Evolutionary conservation across 2,329 filamentous ascomycete species (phyloP), one percentile per base, ranked within the genome.

Genomic region (Talaromyces sp.): DNA sequence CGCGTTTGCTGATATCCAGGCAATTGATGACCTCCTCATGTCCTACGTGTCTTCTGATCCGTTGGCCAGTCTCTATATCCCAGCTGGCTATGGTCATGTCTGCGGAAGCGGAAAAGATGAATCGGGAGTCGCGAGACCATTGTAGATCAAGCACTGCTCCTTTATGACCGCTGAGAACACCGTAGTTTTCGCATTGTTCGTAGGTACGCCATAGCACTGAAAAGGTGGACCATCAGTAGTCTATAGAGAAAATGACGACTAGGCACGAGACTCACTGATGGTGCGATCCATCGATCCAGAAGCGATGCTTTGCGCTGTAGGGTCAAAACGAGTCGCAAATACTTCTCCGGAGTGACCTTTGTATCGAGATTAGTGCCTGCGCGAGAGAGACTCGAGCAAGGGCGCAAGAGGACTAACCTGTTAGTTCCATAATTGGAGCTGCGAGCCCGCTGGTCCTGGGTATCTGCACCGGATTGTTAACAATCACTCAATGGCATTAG

Each of bases 21-120:
- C 89, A 86, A 76, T 98, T 99, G 80, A 99, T 88, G n/a, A 97
- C 85, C 75, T 97, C 93, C 71, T 97, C 93, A 72, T 99, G 95
- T 0, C 95, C 95, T 11, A 92, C 81, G 72, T 99, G 96, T 72
- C 91, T 86, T 66, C 95, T 89, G 83, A 98, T 96, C 71, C 95
- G 86, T 67, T 89, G 85, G n/a, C 93, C 93, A 0, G 91, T 93
- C 68, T 95, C 93, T 46, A 96, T 79, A 72, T 99, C 93, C 93
- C 93, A 99, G 74, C 91, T 96, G 42, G 93, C 93, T 33, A 98
- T 83, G 68, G 93, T 91, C 85, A 88, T 93, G 75, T 99, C 95
- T 68, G 95, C 93, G 37, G 93, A 96, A 50, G 93, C 93, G 7
- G 93, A 95, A 73, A 93, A 98, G 58, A 99, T 77, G 46, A 93